These are phyloP conservation scores for Odontarrhena argentea DNA, from an alignment of 345 rosid genomes.

Conservation along the genomic window DNA sequence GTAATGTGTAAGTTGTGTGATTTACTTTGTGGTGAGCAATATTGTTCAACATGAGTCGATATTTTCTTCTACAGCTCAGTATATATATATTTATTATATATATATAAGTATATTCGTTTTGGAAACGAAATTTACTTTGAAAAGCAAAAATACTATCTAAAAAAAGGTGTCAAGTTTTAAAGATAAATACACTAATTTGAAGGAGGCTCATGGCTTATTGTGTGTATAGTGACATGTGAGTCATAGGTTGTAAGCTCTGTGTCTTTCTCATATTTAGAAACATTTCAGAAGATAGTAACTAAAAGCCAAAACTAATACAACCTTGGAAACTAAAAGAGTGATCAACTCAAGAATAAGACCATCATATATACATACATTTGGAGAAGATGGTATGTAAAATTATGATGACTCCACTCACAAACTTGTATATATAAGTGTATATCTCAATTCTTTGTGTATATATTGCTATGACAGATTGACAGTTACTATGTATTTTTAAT, in stretches of 20 bases:
- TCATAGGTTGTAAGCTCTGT: constrained; percentile 5
- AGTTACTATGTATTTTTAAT: background rate
- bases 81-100: constrained; percentile 19
- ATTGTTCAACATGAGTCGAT: constrained; percentile 2
- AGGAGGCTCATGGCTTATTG: constrained; percentile 1
- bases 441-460: constrained; percentile 4
- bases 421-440: background rate
- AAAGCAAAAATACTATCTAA: background rate
- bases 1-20: constrained; percentile 5
- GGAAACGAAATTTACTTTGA: constrained; percentile 14
- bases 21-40: constrained; percentile 1
- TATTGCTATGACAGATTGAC: background rate
- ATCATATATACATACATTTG: constrained; percentile 8
- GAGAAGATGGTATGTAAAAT: background rate
- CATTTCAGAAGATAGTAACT: constrained; percentile 15
- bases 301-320: constrained; percentile 18
- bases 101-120: constrained; percentile 1
- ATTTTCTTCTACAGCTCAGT: background rate
- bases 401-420: background rate
- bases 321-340: constrained; percentile 18
- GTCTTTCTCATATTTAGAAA: constrained; percentile 24
- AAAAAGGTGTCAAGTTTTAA: background rate
- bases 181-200: background rate
- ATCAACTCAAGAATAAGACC: constrained; percentile 3
- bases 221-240: constrained; percentile 18